Base-by-base conservation (phyloP, 805 yeast species). In the Candida suzukii region DNA sequence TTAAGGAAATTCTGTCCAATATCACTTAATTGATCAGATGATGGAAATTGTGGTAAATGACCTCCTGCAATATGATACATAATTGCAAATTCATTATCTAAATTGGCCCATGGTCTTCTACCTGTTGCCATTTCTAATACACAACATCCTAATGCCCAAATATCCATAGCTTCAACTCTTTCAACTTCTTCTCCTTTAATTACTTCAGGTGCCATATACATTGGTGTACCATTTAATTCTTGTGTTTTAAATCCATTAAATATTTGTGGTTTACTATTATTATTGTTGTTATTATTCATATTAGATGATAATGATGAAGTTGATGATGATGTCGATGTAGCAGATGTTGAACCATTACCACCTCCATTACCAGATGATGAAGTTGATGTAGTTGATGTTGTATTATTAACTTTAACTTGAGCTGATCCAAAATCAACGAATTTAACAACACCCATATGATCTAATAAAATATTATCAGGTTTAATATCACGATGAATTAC, bases 51-150 rank as follows among this genome's bases (percentile, higher is more conserved):
- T 0, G 99, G 99, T 44, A 78, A 71, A 57, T 87, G 93, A 1
- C 96, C 96, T 2, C 95, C 95, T 0, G 97, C 98, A 55, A 93
- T 93, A 59, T 88, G 96, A 56, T 90, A 93, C 98, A 93, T 91
- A 39, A 93, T 86, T 2, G 98, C 96, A 95, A 95, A 93, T 57
- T 91, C 98, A 56, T 93, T 93, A 55, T 93, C 99, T 46, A 88
- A 68, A 60, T 88, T 85, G 14, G 95, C 84, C 99, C 99, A 93
- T 6, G 99, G 99, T 44, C 96, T 71, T 49, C 88, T 71, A 13
- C 99, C 99, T 0, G 98, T 90, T 2, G 91, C 87, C 98, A 93
- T 93, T 59, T 93, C 98, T 36, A 91, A 61, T 2, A 93, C 84
- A 61, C 96, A 91, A 61, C 99, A 93, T 3, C 99, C 99, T 33